A percentile compares a stretch with the other conserved stretches of the same genome.
Conservation (phyloP, 179 eudicot species). For the Spergularia azorica region DNA sequence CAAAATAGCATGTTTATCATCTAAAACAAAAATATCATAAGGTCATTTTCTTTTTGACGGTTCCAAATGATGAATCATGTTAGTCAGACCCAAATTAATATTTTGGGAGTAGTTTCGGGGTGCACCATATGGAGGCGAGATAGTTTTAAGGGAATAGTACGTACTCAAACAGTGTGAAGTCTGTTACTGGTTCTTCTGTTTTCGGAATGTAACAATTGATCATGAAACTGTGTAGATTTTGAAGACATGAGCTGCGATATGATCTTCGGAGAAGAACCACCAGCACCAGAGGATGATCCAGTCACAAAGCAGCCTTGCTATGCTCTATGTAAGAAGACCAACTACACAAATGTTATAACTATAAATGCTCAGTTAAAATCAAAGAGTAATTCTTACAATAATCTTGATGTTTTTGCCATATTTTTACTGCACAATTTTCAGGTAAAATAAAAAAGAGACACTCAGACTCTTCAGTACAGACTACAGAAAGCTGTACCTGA, state of each 20-base stretch:
- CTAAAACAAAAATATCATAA: background rate
- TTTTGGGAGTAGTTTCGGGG: too few relatives aligned
- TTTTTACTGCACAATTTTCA: constrained; percentile 55
- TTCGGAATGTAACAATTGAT: background rate
- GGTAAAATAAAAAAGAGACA: constrained; percentile 55
- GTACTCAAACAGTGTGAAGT: too few relatives aligned
- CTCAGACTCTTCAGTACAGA: constrained; percentile 2
- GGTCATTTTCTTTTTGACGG: too few relatives aligned
- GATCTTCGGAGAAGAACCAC: constrained; percentile 83
- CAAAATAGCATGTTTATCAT: background rate
- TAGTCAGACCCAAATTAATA: too few relatives aligned
- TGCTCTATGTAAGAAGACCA: constrained; percentile 47
- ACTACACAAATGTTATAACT: background rate
- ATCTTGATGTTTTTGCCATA: background rate
- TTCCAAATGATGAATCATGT: too few relatives aligned
- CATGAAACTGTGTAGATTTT: constrained; percentile 53
- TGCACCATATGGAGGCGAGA: too few relatives aligned
- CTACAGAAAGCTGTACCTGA: constrained; percentile 34
- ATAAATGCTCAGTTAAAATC: background rate
- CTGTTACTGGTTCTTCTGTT: background rate
- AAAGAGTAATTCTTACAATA: background rate
- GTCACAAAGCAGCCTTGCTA: constrained; percentile 70
- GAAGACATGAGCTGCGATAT: constrained; percentile 98
- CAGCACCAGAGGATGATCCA: constrained; percentile 58
- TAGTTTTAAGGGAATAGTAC: too few relatives aligned